Percentiles rank a stretch among this genome's conserved stretches.
These are phyloP conservation scores for Dipodascopsis uninucleata DNA, from an alignment of 805 yeast genomes.

Conservation along the genomic window DNA sequence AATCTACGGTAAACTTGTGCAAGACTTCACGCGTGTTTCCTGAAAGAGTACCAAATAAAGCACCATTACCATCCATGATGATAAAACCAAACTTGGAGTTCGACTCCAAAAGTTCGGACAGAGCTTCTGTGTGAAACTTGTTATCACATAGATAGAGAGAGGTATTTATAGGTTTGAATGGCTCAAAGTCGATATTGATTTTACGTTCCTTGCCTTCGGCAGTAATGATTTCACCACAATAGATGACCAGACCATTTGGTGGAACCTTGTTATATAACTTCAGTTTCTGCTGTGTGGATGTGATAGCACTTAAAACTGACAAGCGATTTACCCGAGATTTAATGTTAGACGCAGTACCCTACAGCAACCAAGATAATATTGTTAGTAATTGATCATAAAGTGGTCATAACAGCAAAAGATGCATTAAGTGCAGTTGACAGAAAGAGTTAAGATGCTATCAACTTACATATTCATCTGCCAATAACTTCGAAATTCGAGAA, in stretches of 20 bases:
- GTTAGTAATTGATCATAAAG: not conserved
- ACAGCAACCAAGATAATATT: not conserved
- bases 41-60: slow-evolving; percentile 87
- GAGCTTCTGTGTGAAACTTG: slow-evolving; percentile 96
- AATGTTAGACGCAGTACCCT: slow-evolving; percentile 95
- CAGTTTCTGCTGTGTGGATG: slow-evolving; percentile 95
- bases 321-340: slow-evolving; percentile 96
- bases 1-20: slow-evolving; percentile 93
- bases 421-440: not conserved
- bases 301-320: slow-evolving; percentile 93
- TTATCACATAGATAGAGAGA: slow-evolving; percentile 93
- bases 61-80: slow-evolving; percentile 99
- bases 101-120: slow-evolving; percentile 86
- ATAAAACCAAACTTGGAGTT: slow-evolving; percentile 97
- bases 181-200: slow-evolving; percentile 95
- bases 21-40: slow-evolving; percentile 97
- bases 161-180: slow-evolving; percentile 98
- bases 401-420: not conserved
- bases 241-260: slow-evolving; percentile 88
- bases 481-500: slow-evolving; percentile 79
- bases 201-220: slow-evolving; percentile 97
- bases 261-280: slow-evolving; percentile 88
- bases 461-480: slow-evolving; percentile 79
- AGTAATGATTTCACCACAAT: slow-evolving; percentile 97
- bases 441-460: not conserved